These are phyloP conservation scores for Paracoccidioides brasiliensis DNA, from an alignment of 2,329 filamentous ascomycete species.

Conservation along the genomic window DNA sequence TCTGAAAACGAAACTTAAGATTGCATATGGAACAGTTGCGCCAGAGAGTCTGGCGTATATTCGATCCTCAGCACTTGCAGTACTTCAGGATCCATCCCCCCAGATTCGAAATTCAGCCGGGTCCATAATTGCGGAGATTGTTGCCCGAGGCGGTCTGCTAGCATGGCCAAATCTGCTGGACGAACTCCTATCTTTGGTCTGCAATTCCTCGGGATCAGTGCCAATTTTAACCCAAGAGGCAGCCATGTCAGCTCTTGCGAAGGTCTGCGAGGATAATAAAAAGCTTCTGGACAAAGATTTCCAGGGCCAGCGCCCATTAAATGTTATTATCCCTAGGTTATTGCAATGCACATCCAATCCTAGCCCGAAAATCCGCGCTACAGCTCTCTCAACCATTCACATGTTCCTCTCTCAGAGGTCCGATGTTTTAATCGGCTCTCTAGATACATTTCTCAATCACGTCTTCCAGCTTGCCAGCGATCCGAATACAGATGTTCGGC, in stretches of 20 bases:
- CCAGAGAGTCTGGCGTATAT: slow-evolving; percentile 62
- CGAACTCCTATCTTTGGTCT: slow-evolving; percentile 65
- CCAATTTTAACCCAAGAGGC: slow-evolving; percentile 71
- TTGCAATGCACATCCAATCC: slow-evolving; percentile 71
- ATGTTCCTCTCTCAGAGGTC: slow-evolving; percentile 80
- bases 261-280: slow-evolving; percentile 94
- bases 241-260: slow-evolving; percentile 81
- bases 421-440: slow-evolving; percentile 63
- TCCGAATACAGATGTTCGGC: slow-evolving; percentile 64
- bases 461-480: slow-evolving; percentile 75
- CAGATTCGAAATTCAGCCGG: slow-evolving; percentile 84
- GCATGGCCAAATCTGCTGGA: slow-evolving; percentile 85
- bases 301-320: slow-evolving; percentile 74
- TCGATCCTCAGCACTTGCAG: slow-evolving; percentile 62
- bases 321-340: slow-evolving; percentile 79
- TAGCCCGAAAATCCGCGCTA: slow-evolving; percentile 62
- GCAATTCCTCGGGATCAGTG: slow-evolving; percentile 56
- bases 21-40: slow-evolving; percentile 62
- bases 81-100: slow-evolving; percentile 65
- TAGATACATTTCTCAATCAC: slow-evolving; percentile 69
- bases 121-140: slow-evolving; percentile 85
- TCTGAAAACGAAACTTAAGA: slow-evolving; percentile 84
- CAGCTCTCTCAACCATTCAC: slow-evolving; percentile 76
- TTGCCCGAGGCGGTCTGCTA: slow-evolving; percentile 70
- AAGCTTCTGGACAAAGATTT: slow-evolving; percentile 77